Conservation (phyloP, 768 basidiomycete species). For the Hygrophoropsis aurantiaca region DNA sequence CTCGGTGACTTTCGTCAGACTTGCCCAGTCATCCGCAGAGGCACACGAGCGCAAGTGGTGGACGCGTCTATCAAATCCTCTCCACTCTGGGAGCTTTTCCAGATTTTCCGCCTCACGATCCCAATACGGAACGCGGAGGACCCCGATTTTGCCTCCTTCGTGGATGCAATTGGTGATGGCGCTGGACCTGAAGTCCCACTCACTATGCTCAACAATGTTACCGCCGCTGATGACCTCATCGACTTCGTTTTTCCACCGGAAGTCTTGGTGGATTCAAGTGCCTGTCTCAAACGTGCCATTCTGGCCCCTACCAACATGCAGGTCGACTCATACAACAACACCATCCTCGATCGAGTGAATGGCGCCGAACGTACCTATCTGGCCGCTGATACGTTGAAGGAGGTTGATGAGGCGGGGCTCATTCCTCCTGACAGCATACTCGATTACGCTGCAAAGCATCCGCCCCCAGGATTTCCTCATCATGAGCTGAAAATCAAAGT, state of each 20-base stretch:
- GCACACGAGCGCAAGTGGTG: conserved; percentile 25
- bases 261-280: conserved; percentile 19
- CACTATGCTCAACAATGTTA: conserved; percentile 15
- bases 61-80: conserved; percentile 38
- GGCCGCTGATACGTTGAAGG: conserved; percentile 22
- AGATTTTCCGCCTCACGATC: conserved; percentile 20
- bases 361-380: conserved; percentile 23
- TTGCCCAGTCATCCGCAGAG: conserved; percentile 35
- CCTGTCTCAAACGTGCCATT: conserved; percentile 30
- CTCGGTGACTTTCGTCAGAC: conserved; percentile 43
- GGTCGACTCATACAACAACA: conserved; percentile 34
- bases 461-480: conserved; percentile 21
- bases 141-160: conserved; percentile 31
- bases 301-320: conserved; percentile 38
- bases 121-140: conserved; percentile 40
- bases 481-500: conserved; percentile 25
- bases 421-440: conserved; percentile 15
- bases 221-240: conserved; percentile 17
- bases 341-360: conserved; percentile 23
- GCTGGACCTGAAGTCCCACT: conserved; percentile 23
- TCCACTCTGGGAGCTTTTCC: conserved; percentile 31
- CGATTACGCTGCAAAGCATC: conserved; percentile 14
- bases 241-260: conserved; percentile 26
- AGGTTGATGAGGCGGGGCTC: conserved; percentile 14
- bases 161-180: conserved; percentile 40